Conservation (phyloP, 2,329 filamentous ascomycete genomes). For the Colletotrichum karsti region DNA sequence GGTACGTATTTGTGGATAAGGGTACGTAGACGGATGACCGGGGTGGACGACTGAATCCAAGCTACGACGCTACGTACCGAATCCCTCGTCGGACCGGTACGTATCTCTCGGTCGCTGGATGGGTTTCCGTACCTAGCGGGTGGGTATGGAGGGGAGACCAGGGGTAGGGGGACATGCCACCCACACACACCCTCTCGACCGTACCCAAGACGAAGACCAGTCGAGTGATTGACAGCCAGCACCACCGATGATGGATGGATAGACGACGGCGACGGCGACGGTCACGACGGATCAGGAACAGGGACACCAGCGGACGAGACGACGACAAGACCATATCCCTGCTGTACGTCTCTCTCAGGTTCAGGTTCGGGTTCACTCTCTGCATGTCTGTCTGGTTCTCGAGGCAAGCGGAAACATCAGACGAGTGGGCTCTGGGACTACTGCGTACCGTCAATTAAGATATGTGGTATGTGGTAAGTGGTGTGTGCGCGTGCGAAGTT, state of each 20-base stretch:
- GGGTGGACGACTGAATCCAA: neutral
- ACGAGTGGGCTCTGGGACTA: slow-evolving; percentile 34
- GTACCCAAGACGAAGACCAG: no score
- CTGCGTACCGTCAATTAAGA: neutral
- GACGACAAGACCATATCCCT: slow-evolving; percentile 32
- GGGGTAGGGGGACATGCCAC: slow-evolving; percentile 14
- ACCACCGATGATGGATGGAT: slow-evolving; percentile 27
- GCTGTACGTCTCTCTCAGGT: slow-evolving; percentile 30
- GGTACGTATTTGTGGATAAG: slow-evolving; percentile 14
- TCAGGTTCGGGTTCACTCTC: neutral
- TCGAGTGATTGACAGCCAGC: no score
- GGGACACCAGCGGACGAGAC: slow-evolving; percentile 38
- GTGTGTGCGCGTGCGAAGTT: slow-evolving; percentile 10
- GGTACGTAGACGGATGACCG: neutral
- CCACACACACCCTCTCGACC: neutral
- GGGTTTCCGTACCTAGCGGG: slow-evolving; percentile 14
- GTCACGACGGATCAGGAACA: slow-evolving; percentile 38
- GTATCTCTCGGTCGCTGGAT: slow-evolving; percentile 18
- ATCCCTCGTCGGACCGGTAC: neutral
- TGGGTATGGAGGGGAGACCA: slow-evolving; percentile 19
- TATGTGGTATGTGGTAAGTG: neutral
- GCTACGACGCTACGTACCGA: neutral
- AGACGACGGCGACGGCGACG: slow-evolving; percentile 1
- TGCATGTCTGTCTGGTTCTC: slow-evolving; percentile 44
- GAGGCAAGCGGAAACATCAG: slow-evolving; percentile 52